phyloP scores from a whole-genome alignment of 2,329 filamentous ascomycete species.

The Monilinia fructigena region DNA sequence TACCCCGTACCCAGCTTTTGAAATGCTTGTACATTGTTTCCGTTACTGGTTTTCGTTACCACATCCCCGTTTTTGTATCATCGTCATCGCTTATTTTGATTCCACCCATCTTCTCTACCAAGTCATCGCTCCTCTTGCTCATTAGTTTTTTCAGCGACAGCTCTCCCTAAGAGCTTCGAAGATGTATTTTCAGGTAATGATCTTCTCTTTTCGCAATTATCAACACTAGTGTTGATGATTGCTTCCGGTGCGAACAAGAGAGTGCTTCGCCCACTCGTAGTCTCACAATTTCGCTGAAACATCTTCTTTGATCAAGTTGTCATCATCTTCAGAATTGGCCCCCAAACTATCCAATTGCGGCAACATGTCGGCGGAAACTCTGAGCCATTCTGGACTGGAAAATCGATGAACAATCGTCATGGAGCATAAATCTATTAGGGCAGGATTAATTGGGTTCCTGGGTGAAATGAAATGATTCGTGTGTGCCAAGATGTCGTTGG shows the following conservation, averaged over 20 bases:
- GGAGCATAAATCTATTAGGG: constrained; percentile 68
- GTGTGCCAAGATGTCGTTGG: constrained; percentile 66
- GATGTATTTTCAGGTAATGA: not conserved
- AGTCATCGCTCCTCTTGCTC: not conserved
- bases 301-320: constrained; percentile 25
- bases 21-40: not conserved
- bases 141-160: too few relatives aligned
- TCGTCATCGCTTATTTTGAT: too few relatives aligned
- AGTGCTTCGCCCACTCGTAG: constrained; percentile 50
- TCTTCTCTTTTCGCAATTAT: not conserved
- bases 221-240: constrained; percentile 36
- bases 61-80: too few relatives aligned
- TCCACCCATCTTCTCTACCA: too few relatives aligned
- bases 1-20: constrained; percentile 7
- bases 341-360: constrained; percentile 42
- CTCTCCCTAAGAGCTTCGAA: too few relatives aligned
- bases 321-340: constrained; percentile 27
- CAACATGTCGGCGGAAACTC: constrained; percentile 47
- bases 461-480: constrained; percentile 66
- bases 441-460: constrained; percentile 72
- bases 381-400: constrained; percentile 60
- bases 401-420: constrained; percentile 74
- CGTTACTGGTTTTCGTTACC: not conserved
- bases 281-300: constrained; percentile 44
- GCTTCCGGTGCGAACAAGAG: constrained; percentile 48